These are phyloP conservation scores for Collybia mongolica DNA, from an alignment of 768 basidiomycete species.

Conservation along the genomic window DNA sequence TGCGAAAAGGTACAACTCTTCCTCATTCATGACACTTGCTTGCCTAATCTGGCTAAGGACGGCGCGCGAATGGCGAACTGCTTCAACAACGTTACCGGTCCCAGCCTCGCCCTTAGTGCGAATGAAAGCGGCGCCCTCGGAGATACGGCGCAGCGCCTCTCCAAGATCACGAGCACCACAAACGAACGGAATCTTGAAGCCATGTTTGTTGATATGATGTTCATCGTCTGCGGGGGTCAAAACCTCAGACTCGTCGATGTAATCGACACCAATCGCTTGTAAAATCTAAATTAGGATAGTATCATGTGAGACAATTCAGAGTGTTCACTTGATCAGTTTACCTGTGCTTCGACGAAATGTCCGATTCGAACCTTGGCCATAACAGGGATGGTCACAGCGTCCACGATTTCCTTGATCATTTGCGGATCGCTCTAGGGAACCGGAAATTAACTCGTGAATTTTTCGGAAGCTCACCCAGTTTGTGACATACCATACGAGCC, in stretches of 20 bases:
- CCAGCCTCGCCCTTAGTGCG: conserved; percentile 95
- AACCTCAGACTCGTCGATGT: conserved; percentile 94
- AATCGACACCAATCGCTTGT: conserved; percentile 93
- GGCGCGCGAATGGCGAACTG: conserved; percentile 88
- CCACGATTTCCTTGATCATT: conserved; percentile 96
- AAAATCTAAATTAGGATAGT: conserved; percentile 62
- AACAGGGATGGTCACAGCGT: conserved; percentile 94
- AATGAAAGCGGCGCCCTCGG: conserved; percentile 97
- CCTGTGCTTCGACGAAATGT: conserved; percentile 96
- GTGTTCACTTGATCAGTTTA: conserved; percentile 24
- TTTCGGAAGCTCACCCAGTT: neutral
- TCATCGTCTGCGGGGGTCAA: conserved; percentile 95
- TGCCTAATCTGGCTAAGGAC: conserved; percentile 83
- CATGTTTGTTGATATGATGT: conserved; percentile 96
- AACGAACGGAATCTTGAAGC: conserved; percentile 93
- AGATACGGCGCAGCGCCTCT: conserved; percentile 93
- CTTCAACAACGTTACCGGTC: conserved; percentile 89
- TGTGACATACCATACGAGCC: conserved; percentile 80
- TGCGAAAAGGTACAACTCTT: conserved; percentile 91
- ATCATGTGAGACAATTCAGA: conserved; percentile 7
- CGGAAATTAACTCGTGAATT: conserved; percentile 12
- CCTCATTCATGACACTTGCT: conserved; percentile 87
- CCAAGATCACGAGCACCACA: conserved; percentile 95
- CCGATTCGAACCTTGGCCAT: conserved; percentile 98
- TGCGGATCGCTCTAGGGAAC: conserved; percentile 77